These are phyloP conservation scores for Oidiodendron maius DNA, from an alignment of 495 filamentous ascomycete species.

Conservation along the genomic window DNA sequence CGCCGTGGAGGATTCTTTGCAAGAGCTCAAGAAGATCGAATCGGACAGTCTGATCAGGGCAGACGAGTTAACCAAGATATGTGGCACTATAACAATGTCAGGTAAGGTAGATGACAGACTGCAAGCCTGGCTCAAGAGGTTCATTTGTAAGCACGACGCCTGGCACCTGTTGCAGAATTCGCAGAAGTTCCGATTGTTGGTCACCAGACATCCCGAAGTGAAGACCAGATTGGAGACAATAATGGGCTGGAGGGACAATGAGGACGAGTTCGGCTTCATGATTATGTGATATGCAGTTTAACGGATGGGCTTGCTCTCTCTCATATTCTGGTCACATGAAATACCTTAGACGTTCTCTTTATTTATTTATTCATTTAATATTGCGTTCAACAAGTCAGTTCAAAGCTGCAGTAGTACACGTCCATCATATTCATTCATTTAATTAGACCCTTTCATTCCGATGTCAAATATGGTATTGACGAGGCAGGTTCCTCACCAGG, in stretches of 20 bases:
- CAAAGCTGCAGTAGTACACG: no score
- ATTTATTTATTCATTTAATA: no score
- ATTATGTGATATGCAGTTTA: background rate
- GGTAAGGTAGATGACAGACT: slow-evolving; percentile 14
- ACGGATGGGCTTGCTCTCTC: no score
- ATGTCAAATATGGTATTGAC: no score
- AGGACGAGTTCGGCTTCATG: background rate
- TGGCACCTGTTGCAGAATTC: background rate
- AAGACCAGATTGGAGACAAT: background rate
- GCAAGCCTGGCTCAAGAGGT: slow-evolving; percentile 16
- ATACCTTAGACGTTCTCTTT: no score
- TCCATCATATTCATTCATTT: no score
- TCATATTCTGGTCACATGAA: no score
- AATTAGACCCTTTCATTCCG: no score
- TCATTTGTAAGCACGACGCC: background rate
- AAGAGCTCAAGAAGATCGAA: slow-evolving; percentile 6
- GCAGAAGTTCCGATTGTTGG: background rate
- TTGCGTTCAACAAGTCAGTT: no score
- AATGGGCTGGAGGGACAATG: background rate
- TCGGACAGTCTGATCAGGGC: background rate
- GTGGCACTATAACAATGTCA: slow-evolving; percentile 3
- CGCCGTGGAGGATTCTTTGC: slow-evolving; percentile 8
- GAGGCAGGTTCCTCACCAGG: no score
- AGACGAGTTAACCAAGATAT: slow-evolving; percentile 3
- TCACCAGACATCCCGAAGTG: background rate